phyloP scores from a whole-genome alignment of 257 asterid genomes.

The Jasminum sambac region DNA sequence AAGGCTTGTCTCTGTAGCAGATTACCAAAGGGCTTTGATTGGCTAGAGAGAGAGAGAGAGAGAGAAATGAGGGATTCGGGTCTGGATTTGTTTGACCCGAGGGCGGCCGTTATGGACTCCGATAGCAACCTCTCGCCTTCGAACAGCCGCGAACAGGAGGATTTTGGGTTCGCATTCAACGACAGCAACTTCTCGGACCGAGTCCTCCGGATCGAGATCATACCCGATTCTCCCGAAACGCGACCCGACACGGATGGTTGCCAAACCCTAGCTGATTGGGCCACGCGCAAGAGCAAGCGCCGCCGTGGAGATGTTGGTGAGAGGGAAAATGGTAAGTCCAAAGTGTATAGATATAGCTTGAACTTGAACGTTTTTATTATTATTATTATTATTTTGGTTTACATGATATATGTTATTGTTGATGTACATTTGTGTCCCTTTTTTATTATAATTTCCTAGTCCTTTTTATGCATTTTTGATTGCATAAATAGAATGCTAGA shows the following conservation, averaged over 20 bases:
- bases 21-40: slow-evolving; percentile 5
- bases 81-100: slow-evolving; percentile 83
- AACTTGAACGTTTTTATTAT: background rate
- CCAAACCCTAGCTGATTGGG: slow-evolving; percentile 66
- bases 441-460: too few relatives aligned
- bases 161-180: slow-evolving; percentile 84
- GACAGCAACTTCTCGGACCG: slow-evolving; percentile 85
- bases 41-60: background rate
- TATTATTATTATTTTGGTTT: background rate
- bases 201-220: slow-evolving; percentile 62
- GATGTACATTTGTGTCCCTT: background rate
- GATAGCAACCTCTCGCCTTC: slow-evolving; percentile 39
- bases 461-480: too few relatives aligned
- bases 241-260: slow-evolving; percentile 37
- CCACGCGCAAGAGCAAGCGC: slow-evolving; percentile 58
- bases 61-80: slow-evolving; percentile 53
- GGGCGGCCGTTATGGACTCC: slow-evolving; percentile 65
- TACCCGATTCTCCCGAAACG: slow-evolving; percentile 47
- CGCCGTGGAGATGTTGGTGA: slow-evolving; percentile 48
- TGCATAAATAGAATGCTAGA: background rate
- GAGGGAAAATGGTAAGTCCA: slow-evolving; percentile 46
- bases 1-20: slow-evolving; percentile 7
- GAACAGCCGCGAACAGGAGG: slow-evolving; percentile 48
- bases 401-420: background rate
- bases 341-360: background rate